Percentiles rank a stretch among this genome's conserved stretches.
Conservation (phyloP, 208 protist species). For the Kentomonas sorsogonicus region DNA sequence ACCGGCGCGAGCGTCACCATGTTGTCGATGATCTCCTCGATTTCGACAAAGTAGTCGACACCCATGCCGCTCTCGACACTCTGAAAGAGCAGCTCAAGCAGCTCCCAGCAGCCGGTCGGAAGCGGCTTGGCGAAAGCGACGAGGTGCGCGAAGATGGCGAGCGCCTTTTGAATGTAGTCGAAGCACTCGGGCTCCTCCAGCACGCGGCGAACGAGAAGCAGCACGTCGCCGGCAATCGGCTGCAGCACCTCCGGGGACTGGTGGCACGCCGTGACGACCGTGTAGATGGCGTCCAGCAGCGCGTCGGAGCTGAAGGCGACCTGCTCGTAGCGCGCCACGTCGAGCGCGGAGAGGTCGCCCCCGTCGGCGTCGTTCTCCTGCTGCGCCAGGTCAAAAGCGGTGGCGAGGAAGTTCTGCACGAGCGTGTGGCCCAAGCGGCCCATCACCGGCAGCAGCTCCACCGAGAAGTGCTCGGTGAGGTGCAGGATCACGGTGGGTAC, state of each 20-base stretch:
- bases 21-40: conserved; percentile 85
- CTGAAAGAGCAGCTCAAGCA: conserved; percentile 59
- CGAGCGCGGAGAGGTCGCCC: conserved; percentile 21
- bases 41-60: conserved; percentile 75
- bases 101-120: conserved; percentile 51
- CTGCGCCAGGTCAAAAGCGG: conserved; percentile 62
- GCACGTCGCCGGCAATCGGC: conserved; percentile 49
- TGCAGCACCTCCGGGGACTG: conserved; percentile 43
- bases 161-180: conserved; percentile 80
- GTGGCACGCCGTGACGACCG: conserved; percentile 50
- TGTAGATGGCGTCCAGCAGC: conserved; percentile 69
- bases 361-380: conserved; percentile 33
- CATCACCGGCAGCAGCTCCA: conserved; percentile 72
- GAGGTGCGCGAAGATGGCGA: conserved; percentile 63
- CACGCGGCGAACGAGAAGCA: conserved; percentile 47
- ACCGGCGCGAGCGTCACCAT: conserved; percentile 60
- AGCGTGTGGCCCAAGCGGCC: conserved; percentile 63
- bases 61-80: conserved; percentile 71
- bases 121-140: conserved; percentile 67
- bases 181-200: conserved; percentile 68
- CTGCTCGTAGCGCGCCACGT: conserved; percentile 39
- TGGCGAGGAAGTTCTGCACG: conserved; percentile 74
- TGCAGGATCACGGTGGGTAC: conserved; percentile 77
- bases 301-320: conserved; percentile 68
- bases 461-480: conserved; percentile 80